These are phyloP conservation scores for Aureobasidium sp. DNA, from an alignment of 2,329 filamentous ascomycete species.

Conservation along the genomic window DNA sequence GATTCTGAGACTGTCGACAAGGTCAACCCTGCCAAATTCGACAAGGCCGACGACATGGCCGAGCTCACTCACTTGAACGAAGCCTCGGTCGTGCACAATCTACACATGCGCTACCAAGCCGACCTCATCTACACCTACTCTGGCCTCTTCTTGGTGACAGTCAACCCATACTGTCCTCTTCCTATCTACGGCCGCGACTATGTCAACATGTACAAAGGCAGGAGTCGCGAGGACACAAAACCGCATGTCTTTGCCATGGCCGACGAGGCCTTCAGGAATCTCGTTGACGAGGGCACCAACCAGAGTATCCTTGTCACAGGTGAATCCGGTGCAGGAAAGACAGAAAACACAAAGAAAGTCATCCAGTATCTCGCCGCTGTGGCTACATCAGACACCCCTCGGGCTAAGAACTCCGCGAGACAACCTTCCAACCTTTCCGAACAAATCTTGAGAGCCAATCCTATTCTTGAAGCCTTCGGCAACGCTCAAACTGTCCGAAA, in stretches of 20 bases:
- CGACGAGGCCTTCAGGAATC: constrained; percentile 88
- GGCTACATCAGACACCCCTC: constrained; percentile 69
- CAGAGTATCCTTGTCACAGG: constrained; percentile 97
- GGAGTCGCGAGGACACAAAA: constrained; percentile 84
- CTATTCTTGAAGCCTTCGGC: constrained; percentile 94
- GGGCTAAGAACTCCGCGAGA: constrained; percentile 50
- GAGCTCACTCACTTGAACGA: constrained; percentile 97
- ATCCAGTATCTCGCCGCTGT: constrained; percentile 97
- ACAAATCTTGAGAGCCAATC: constrained; percentile 91
- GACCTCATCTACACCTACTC: constrained; percentile 98
- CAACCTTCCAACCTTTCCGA: constrained; percentile 83
- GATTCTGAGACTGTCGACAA: constrained; percentile 87
- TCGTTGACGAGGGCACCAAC: constrained; percentile 90
- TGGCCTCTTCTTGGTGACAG: constrained; percentile 88
- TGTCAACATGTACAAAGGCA: constrained; percentile 94
- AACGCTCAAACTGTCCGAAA: constrained; percentile 97
- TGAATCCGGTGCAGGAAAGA: constrained; percentile 96
- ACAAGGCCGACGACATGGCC: constrained; percentile 99
- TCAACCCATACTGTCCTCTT: constrained; percentile 91
- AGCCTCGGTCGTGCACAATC: constrained; percentile 93
- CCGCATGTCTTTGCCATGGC: constrained; percentile 98
- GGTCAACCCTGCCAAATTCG: constrained; percentile 98
- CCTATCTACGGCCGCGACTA: constrained; percentile 97
- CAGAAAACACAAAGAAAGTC: constrained; percentile 98
- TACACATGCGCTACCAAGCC: constrained; percentile 88